Evolutionary conservation across 352 stramenopile genomes (phyloP).

Genomic region (Globisporangium solare): DNA sequence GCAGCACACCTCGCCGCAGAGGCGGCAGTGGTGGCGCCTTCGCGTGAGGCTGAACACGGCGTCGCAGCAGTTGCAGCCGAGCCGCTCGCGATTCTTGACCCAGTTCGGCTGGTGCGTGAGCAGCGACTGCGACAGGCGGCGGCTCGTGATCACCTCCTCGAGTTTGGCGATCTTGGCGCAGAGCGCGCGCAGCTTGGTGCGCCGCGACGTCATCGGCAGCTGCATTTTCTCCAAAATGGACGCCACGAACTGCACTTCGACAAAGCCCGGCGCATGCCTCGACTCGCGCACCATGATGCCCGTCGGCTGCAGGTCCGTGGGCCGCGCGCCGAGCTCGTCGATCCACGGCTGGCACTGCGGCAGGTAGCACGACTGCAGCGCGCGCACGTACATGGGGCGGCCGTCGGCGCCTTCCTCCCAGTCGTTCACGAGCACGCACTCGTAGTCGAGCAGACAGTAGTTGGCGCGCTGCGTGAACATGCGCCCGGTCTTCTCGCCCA

Average conservation of each 20-base stretch:
- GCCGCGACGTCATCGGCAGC: slow-evolving; percentile 42
- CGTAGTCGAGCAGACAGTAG: slow-evolving; percentile 71
- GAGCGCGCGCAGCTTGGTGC: slow-evolving; percentile 52
- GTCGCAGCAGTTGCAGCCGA: slow-evolving; percentile 54
- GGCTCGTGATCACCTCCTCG: slow-evolving; percentile 67
- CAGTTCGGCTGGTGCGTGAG: slow-evolving; percentile 59
- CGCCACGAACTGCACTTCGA: slow-evolving; percentile 73
- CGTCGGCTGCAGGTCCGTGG: slow-evolving; percentile 54
- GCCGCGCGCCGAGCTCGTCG: slow-evolving; percentile 47
- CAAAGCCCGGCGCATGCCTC: slow-evolving; percentile 35
- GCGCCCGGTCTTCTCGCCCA: slow-evolving; percentile 53
- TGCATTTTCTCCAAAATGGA: slow-evolving; percentile 73
- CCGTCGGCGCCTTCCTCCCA: slow-evolving; percentile 47
- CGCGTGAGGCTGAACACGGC: slow-evolving; percentile 67
- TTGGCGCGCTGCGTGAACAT: slow-evolving; percentile 68
- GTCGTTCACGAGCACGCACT: slow-evolving; percentile 71
- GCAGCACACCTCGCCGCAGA: slow-evolving; percentile 76
- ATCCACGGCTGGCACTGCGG: slow-evolving; percentile 57
- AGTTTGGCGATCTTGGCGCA: slow-evolving; percentile 52
- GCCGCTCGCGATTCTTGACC: slow-evolving; percentile 60
- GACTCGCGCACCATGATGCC: slow-evolving; percentile 73
- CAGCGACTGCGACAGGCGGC: slow-evolving; percentile 63
- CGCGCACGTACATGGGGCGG: slow-evolving; percentile 65
- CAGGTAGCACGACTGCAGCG: slow-evolving; percentile 62
- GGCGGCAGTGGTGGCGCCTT: slow-evolving; percentile 69